Percentiles rank a stretch among this genome's conserved stretches.
Conservation (phyloP, 176 grass and related monocot genomes). For the Pontederia crassipes region DNA sequence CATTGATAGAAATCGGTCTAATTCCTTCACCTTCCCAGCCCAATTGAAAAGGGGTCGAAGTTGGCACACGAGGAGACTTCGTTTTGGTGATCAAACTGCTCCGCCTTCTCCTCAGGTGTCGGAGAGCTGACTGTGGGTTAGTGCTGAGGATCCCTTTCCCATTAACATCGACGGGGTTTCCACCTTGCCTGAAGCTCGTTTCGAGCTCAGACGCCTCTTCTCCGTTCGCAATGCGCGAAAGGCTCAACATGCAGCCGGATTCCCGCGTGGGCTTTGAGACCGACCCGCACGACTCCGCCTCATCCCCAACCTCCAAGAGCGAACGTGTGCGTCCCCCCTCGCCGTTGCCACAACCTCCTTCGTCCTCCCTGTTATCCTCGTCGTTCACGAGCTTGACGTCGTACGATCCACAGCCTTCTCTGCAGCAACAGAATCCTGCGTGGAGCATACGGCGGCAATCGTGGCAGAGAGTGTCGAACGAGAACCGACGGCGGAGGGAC, state of each 20-base stretch:
- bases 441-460: neutral
- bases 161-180: neutral
- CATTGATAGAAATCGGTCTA: neutral
- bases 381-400: neutral
- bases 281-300: neutral
- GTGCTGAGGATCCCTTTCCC: neutral
- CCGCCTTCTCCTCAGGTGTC: neutral
- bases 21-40: neutral
- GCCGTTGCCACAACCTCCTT: no score
- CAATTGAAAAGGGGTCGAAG: neutral
- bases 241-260: neutral
- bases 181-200: neutral
- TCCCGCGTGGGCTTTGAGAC: neutral
- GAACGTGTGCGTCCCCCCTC: no score
- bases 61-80: neutral
- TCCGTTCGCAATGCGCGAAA: no score
- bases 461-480: slow-evolving; percentile 9
- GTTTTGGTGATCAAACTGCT: neutral
- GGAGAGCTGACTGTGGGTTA: neutral
- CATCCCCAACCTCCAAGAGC: neutral
- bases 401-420: neutral
- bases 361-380: neutral
- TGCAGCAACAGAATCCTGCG: neutral
- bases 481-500: slow-evolving; percentile 17
- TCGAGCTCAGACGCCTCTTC: neutral